phyloP scores from a whole-genome alignment of 2,329 filamentous ascomycete species.

The Fusarium graminum region DNA sequence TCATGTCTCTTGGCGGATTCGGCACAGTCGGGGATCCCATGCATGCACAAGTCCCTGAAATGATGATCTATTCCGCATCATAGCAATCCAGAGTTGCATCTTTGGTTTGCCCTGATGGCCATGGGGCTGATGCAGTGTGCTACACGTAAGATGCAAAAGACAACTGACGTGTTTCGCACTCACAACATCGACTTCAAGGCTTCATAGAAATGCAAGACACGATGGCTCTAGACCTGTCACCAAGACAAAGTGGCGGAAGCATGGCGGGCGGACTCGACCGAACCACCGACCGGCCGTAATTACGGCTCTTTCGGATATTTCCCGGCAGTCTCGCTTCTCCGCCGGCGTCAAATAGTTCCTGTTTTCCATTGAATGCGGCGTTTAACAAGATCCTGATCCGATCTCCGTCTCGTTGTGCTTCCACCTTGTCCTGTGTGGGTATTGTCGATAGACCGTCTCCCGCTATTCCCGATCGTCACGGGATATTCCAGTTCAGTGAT shows the following conservation, averaged over 20 bases:
- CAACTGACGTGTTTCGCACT: conserved; percentile 9
- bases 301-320: conserved; percentile 46
- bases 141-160: not conserved
- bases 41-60: conserved; percentile 30
- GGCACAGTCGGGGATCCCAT: conserved; percentile 20
- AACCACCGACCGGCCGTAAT: conserved; percentile 45
- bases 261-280: conserved; percentile 28
- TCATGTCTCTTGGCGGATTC: conserved; percentile 35
- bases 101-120: conserved; percentile 11
- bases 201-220: conserved; percentile 2
- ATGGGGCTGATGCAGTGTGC: conserved; percentile 8
- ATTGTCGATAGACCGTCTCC: conserved; percentile 28
- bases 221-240: not conserved
- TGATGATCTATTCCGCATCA: conserved; percentile 38
- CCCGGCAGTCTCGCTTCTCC: conserved; percentile 13
- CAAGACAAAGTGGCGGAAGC: conserved; percentile 28
- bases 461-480: conserved; percentile 28
- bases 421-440: not conserved
- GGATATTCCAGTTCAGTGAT: conserved; percentile 14
- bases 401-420: conserved; percentile 9
- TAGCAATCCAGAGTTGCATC: conserved; percentile 1
- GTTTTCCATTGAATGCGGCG: conserved; percentile 5
- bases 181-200: not conserved
- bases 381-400: conserved; percentile 28
- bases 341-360: conserved; percentile 8